These are phyloP conservation scores for Penicillium coprophilum DNA, from an alignment of 495 filamentous ascomycete species.

Conservation along the genomic window DNA sequence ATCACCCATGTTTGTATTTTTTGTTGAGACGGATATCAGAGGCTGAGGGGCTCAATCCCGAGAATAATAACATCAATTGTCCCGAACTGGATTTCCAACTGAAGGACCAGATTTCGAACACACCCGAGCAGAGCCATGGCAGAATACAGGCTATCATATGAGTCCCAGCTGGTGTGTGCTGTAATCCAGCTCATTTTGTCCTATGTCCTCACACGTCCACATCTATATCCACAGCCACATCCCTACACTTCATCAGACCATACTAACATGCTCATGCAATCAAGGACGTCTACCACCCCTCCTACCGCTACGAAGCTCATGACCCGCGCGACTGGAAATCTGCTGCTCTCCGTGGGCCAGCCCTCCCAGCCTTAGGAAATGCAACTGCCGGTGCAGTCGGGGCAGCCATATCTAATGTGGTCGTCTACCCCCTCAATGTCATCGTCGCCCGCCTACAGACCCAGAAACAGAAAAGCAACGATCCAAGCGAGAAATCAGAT, in stretches of 20 bases:
- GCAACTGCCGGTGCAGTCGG: conserved; percentile 78
- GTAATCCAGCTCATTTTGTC: background rate
- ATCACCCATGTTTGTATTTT: background rate
- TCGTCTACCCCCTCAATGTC: conserved; percentile 82
- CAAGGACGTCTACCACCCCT: conserved; percentile 53
- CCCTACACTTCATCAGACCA: background rate
- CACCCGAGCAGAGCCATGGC: conserved; percentile 19
- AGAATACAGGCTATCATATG: conserved; percentile 35
- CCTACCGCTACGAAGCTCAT: conserved; percentile 45
- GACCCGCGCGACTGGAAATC: conserved; percentile 37
- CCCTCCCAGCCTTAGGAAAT: conserved; percentile 84
- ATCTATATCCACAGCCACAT: background rate
- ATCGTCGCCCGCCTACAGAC: conserved; percentile 83
- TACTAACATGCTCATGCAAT: conserved; percentile 7
- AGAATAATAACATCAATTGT: background rate
- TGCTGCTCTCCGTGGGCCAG: conserved; percentile 44
- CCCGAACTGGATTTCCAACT: background rate
- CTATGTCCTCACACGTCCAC: background rate
- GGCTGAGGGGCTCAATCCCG: background rate
- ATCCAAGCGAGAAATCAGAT: conserved; percentile 26
- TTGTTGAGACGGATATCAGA: background rate
- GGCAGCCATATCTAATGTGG: conserved; percentile 74
- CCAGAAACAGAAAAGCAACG: conserved; percentile 56
- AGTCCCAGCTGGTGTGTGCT: conserved; percentile 33
- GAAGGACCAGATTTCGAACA: background rate